Conservation (phyloP, 306 rosid species). For the Astragalus membranaceus region DNA sequence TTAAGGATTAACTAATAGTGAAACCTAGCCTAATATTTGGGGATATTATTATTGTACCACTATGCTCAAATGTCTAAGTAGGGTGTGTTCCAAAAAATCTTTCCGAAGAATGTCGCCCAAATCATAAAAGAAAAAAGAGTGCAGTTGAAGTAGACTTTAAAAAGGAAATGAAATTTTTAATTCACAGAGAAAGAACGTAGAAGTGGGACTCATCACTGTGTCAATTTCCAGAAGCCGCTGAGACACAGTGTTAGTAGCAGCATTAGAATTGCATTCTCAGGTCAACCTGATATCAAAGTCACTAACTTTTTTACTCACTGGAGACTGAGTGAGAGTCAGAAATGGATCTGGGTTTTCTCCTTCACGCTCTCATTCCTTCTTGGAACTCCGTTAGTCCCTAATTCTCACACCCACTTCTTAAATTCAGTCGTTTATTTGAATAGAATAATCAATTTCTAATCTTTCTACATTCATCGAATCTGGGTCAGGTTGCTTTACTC, state of each 20-base stretch:
- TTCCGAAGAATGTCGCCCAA: too few species aligned
- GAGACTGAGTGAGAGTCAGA: not conserved
- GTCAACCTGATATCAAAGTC: not conserved
- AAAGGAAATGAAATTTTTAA: not conserved
- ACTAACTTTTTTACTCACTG: not conserved
- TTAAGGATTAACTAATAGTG: too few species aligned
- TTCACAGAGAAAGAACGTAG: not conserved
- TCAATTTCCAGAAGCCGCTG: not conserved
- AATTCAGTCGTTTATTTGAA: not conserved
- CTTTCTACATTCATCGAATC: not conserved
- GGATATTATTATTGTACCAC: too few species aligned
- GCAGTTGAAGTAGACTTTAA: not conserved
- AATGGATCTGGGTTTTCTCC: slow-evolving; percentile 26
- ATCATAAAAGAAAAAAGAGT: not conserved
- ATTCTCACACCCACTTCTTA: not conserved
- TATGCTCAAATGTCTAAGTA: too few species aligned
- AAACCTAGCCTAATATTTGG: too few species aligned
- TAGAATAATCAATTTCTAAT: slow-evolving; percentile 1
- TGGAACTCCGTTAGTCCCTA: slow-evolving; percentile 28
- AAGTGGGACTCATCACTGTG: not conserved
- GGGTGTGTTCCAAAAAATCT: too few species aligned
- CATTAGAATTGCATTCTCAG: not conserved
- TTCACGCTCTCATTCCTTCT: slow-evolving; percentile 27
- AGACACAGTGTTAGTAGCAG: not conserved
- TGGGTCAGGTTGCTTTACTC: slow-evolving; percentile 52